phyloP scores from a whole-genome alignment of 164 flowering plant genomes.

The Aristolochia contorta region DNA sequence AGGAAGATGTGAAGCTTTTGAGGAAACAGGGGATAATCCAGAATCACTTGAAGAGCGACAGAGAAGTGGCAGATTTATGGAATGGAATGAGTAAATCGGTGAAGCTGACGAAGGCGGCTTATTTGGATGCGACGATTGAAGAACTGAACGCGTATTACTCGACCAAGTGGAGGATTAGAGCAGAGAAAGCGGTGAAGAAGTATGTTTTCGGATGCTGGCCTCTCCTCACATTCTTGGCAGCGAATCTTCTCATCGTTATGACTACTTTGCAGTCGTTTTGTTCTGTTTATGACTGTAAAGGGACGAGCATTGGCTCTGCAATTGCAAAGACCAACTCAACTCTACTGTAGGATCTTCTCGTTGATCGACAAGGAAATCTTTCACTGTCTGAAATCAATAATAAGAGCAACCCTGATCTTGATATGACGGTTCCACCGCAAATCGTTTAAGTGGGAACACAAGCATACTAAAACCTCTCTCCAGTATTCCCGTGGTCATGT shows the following conservation, averaged over 20 bases:
- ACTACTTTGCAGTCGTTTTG: constrained; percentile 14
- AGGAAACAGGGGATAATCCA: constrained; percentile 14
- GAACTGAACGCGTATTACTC: constrained; percentile 15
- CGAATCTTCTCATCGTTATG: constrained; percentile 11
- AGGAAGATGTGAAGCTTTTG: constrained; percentile 18
- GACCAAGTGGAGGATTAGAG: constrained; percentile 12
- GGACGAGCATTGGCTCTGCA: not conserved
- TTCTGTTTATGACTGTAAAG: constrained; percentile 10
- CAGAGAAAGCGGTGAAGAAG: constrained; percentile 5
- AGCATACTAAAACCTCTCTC: too few species aligned
- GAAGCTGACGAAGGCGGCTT: constrained; percentile 11
- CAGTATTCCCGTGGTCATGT: too few species aligned
- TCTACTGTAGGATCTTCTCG: too few species aligned
- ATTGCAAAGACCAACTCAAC: too few species aligned
- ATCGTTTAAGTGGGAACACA: too few species aligned
- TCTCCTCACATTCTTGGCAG: constrained; percentile 14
- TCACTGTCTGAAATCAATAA: too few species aligned
- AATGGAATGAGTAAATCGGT: constrained; percentile 20
- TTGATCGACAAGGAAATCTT: too few species aligned
- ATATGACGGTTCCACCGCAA: too few species aligned
- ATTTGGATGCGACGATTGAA: constrained; percentile 16
- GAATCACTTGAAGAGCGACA: constrained; percentile 19
- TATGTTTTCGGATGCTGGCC: constrained; percentile 21
- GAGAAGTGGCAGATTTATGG: constrained; percentile 16
- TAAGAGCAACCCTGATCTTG: too few species aligned